phyloP scores from a whole-genome alignment of 208 protist species.

The Endotrypanum monterogeii region DNA sequence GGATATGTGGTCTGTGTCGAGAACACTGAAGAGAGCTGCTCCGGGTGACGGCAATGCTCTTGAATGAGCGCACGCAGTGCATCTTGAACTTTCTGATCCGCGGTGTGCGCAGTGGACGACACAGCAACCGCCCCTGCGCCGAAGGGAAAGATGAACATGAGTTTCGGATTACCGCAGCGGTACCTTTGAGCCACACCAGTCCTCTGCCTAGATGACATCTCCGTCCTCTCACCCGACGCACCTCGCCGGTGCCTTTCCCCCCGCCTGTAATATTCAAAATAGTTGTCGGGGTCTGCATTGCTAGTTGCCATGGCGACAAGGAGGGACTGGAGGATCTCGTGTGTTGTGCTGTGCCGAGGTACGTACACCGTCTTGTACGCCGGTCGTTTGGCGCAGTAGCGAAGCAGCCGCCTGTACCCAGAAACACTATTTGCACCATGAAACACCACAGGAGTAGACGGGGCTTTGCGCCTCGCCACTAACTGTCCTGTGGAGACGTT shows the following conservation, averaged over 20 bases:
- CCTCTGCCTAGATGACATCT: neutral
- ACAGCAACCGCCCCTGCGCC: neutral
- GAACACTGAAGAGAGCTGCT: slow-evolving; percentile 1
- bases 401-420: slow-evolving; percentile 20
- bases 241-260: neutral
- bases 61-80: neutral
- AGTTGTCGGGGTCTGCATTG: neutral
- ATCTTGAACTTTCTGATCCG: neutral
- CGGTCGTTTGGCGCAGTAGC: slow-evolving; percentile 14
- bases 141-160: slow-evolving; percentile 7
- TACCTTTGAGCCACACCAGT: neutral
- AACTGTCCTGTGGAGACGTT: neutral
- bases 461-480: neutral
- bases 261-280: neutral
- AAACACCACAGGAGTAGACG: slow-evolving; percentile 7
- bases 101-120: neutral
- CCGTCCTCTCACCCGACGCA: neutral
- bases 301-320: neutral
- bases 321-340: slow-evolving; percentile 2
- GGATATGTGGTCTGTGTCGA: neutral
- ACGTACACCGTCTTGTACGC: slow-evolving; percentile 8
- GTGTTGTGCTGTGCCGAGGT: neutral
- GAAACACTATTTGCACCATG: slow-evolving; percentile 2
- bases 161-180: neutral
- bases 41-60: neutral